A percentile compares a stretch with the other conserved stretches of the same genome.
phyloP scores from a whole-genome alignment of 495 filamentous ascomycete species.

The Rhypophila decipiens region DNA sequence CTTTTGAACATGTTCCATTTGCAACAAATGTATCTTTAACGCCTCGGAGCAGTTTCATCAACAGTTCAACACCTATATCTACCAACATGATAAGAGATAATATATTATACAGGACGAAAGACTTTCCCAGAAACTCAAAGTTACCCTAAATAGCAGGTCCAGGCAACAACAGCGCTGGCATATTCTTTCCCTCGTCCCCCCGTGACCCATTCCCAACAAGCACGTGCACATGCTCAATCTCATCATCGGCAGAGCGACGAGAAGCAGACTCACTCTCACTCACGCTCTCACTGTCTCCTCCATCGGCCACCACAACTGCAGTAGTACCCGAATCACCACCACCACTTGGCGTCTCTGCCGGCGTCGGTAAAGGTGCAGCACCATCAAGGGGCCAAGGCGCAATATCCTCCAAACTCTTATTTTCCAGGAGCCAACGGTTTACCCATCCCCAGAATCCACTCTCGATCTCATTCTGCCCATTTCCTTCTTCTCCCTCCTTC shows the following conservation, averaged over 20 bases:
- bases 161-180: no score
- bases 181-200: no score
- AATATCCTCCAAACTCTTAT: conserved; percentile 6
- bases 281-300: background rate
- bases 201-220: background rate
- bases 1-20: no score
- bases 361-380: background rate
- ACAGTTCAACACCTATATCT: no score
- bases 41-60: no score
- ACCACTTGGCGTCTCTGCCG: background rate
- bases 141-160: no score
- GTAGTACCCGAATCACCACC: background rate
- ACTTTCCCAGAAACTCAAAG: no score
- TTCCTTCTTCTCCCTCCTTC: no score
- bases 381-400: conserved; percentile 3
- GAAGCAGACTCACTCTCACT: background rate
- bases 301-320: background rate
- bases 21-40: no score
- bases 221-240: background rate
- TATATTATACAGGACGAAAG: no score
- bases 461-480: no score
- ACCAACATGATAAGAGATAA: no score
- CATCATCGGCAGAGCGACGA: background rate
- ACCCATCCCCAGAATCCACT: background rate
- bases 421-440: background rate